Evolutionary conservation across 202 grass and related monocot species (phyloP), one percentile per base, ranked within the genome.

Genomic region (Carex arenaria): DNA sequence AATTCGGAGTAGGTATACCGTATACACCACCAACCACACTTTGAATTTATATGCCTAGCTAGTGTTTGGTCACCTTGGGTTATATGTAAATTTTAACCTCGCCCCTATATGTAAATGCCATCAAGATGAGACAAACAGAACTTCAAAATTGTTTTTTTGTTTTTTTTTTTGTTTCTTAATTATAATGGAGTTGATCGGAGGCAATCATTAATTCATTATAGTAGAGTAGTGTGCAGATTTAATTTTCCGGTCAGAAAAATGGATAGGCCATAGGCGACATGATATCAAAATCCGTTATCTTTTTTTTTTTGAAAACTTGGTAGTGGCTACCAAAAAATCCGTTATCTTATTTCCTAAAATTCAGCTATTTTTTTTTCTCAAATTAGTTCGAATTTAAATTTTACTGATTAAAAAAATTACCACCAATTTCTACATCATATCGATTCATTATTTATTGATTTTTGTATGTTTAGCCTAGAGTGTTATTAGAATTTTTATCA

Each of bases 11-110:
- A 82, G 85, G 78, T 83, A 30, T 30, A 23, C 57, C 84, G 78
- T 83, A 30, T 30, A 23, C 57, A 66, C 51, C 80, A 90, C 79
- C 93, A 85, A 87, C 66, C 78, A 56, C 10, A 81, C 67, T 91
- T 86, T 84, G 71, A 85, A 91, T 78, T 67, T 47, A 15, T 4
- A 59, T 64, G 26, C 17, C 31, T 62, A 54, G 19, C 31, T 62
- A 54, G 19, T 78, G 74, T 57, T 36, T 61, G 15, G 4, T 22
- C 0, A 40, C 54, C 45, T 76, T 76, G 72, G 72, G 55, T 54
- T 10, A 13, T 80, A 22, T 63, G 38, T 62, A 62, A 80, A 32
- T 73, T 63, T 4, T 36, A 45, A 75, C 23, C 31, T 59, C 22
- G 31, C 38, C 42, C 61, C 40, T 30, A 52, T 32, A 19, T 31